Evolutionary conservation across 75 land plant species (phyloP).

Genomic region (Cupressus sempervirens): DNA sequence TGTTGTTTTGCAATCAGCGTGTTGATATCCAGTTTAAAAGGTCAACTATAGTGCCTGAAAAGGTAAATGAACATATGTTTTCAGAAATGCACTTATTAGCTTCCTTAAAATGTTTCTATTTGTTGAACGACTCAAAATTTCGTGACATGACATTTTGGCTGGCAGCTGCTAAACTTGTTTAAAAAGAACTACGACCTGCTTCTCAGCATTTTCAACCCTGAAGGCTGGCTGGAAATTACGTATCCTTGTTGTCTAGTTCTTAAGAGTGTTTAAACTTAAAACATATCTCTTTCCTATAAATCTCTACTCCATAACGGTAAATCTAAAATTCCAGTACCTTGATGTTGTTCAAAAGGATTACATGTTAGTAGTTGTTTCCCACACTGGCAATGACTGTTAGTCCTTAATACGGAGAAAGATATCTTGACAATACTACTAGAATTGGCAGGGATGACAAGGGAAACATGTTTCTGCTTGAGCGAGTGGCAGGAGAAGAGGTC

Average conservation of each 20-base stretch:
- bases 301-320: not conserved
- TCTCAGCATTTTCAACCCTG: slow-evolving; percentile 85
- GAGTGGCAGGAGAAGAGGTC: slow-evolving; percentile 18
- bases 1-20: slow-evolving; percentile 32
- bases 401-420: slow-evolving; percentile 40
- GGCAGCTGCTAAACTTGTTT: slow-evolving; percentile 72
- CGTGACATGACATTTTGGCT: not conserved
- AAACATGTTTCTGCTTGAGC: slow-evolving; percentile 74
- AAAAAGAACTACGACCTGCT: slow-evolving; percentile 78
- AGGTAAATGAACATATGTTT: slow-evolving; percentile 30
- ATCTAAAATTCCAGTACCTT: not conserved
- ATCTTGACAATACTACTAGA: slow-evolving; percentile 69
- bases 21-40: slow-evolving; percentile 63
- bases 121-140: not conserved
- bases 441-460: slow-evolving; percentile 96
- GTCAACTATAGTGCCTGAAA: slow-evolving; percentile 72
- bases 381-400: not conserved
- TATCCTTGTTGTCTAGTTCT: slow-evolving; percentile 36
- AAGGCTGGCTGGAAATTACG: slow-evolving; percentile 97
- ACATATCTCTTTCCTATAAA: not conserved
- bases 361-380: not conserved
- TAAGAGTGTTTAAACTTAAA: slow-evolving; percentile 1
- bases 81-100: not conserved
- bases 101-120: not conserved
- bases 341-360: slow-evolving; percentile 10